These are phyloP conservation scores for Nicotiana tabacum DNA, from an alignment of 257 asterid species.

Conservation along the genomic window DNA sequence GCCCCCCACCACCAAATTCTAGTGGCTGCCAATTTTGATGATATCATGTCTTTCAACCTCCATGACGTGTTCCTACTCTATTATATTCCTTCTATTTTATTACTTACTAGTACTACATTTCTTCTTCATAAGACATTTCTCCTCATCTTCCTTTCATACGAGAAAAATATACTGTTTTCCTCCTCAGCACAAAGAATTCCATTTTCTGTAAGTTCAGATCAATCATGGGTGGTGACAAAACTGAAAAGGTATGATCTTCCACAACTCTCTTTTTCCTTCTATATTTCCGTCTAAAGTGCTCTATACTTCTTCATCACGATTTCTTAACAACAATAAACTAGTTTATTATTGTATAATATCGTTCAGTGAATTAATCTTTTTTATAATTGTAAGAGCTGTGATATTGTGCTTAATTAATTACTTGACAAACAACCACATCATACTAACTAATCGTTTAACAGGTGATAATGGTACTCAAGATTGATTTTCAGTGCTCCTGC, in stretches of 20 bases:
- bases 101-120: neutral
- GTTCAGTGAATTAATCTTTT: neutral
- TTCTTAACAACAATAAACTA: too few species aligned
- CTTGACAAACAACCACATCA: neutral
- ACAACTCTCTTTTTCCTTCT: too few species aligned
- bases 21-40: constrained; percentile 1
- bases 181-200: neutral
- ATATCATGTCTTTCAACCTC: neutral
- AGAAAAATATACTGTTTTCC: neutral
- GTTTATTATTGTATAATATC: neutral
- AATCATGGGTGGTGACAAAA: constrained; percentile 4
- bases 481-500: constrained; percentile 71
- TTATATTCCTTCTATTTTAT: neutral
- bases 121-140: neutral
- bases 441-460: constrained; percentile 13
- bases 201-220: neutral
- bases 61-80: neutral
- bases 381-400: neutral
- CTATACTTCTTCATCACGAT: too few species aligned
- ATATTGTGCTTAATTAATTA: neutral
- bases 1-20: neutral
- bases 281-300: too few species aligned
- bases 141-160: neutral
- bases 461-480: constrained; percentile 60
- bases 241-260: neutral